Evolutionary conservation across 441 rosid genomes (phyloP).

Genomic region (Syzygium malaccense): DNA sequence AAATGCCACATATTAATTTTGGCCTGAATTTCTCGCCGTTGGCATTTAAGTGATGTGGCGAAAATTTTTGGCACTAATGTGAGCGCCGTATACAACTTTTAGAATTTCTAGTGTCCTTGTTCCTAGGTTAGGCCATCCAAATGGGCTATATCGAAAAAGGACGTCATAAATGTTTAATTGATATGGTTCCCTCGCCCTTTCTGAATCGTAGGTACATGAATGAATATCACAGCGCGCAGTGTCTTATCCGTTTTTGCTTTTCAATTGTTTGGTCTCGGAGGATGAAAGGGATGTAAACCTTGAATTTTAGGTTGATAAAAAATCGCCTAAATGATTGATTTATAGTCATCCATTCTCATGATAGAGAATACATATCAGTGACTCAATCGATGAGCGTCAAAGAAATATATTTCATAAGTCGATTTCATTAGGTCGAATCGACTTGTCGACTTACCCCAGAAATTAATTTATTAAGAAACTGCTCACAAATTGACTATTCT

Average conservation of each 20-base stretch:
- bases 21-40: no score
- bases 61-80: no score
- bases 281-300: not conserved
- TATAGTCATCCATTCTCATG: not conserved
- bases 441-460: not conserved
- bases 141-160: no score
- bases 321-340: not conserved
- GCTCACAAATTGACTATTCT: not conserved
- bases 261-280: not conserved
- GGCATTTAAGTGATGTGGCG: no score
- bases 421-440: not conserved
- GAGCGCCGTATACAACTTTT: no score
- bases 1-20: no score
- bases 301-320: not conserved
- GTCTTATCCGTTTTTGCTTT: not conserved
- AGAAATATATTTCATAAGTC: not conserved
- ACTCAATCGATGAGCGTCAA: not conserved
- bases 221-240: no score
- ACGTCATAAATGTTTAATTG: no score
- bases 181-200: no score
- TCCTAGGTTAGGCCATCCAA: no score
- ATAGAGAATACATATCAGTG: not conserved
- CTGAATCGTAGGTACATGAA: no score
- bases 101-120: no score
- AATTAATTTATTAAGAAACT: not conserved